Percentiles rank a stretch among this genome's conserved stretches.
Evolutionary conservation across 1,139 yeast species (phyloP).

Genomic region (Meyerozyma smithsonii): DNA sequence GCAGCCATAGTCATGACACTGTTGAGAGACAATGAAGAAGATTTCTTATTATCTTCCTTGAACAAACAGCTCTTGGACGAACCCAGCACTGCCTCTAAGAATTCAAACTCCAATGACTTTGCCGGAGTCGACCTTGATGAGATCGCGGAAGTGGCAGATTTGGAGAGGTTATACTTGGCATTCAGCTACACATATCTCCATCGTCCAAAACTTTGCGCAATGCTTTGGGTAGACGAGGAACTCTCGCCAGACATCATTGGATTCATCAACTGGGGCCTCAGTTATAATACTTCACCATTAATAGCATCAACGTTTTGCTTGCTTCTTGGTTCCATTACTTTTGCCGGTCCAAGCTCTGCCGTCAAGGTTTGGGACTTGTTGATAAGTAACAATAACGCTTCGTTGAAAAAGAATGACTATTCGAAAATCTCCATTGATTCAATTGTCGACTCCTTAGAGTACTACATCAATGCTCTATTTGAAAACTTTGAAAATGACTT

Average conservation of each 20-base stretch:
- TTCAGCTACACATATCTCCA: slow-evolving; percentile 65
- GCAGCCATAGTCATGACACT: slow-evolving; percentile 78
- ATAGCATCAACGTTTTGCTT: slow-evolving; percentile 81
- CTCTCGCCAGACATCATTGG: slow-evolving; percentile 47
- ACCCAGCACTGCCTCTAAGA: not conserved
- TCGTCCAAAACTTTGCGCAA: slow-evolving; percentile 52
- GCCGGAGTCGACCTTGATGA: slow-evolving; percentile 42
- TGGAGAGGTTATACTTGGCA: slow-evolving; percentile 82
- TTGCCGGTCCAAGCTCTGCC: slow-evolving; percentile 51
- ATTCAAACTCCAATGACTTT: slow-evolving; percentile 5
- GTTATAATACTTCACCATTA: slow-evolving; percentile 71
- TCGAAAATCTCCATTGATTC: slow-evolving; percentile 55
- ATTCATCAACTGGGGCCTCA: slow-evolving; percentile 83
- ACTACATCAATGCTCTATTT: slow-evolving; percentile 50
- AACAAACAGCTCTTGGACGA: slow-evolving; percentile 27
- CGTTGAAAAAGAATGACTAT: slow-evolving; percentile 34
- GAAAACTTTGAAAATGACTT: slow-evolving; percentile 37
- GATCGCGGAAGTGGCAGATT: slow-evolving; percentile 68
- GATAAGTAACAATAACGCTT: slow-evolving; percentile 22
- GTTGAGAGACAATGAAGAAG: slow-evolving; percentile 84
- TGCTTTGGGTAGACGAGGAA: slow-evolving; percentile 72
- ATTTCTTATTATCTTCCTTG: slow-evolving; percentile 53
- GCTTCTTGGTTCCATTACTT: slow-evolving; percentile 69
- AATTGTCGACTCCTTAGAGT: slow-evolving; percentile 52
- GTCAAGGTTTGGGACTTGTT: slow-evolving; percentile 39